These are phyloP conservation scores for Schizothecium vesticola DNA, from an alignment of 495 filamentous ascomycete genomes.

Conservation along the genomic window DNA sequence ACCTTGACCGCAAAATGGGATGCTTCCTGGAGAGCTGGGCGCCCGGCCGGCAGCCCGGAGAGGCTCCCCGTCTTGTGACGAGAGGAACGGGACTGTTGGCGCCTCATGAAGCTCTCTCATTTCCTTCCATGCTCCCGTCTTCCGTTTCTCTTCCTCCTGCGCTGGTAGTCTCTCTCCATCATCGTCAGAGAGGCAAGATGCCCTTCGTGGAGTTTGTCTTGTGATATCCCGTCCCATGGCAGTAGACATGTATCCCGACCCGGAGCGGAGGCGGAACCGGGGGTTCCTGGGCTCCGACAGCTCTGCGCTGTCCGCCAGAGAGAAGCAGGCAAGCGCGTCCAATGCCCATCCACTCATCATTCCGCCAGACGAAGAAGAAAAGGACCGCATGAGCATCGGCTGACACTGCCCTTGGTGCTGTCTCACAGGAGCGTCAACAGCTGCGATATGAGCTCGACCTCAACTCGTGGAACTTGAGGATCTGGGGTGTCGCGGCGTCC, in stretches of 20 bases:
- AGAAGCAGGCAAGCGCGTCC: constrained; percentile 21
- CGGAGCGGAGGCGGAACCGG: constrained; percentile 25
- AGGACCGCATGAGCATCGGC: background rate
- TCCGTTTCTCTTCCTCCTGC: background rate
- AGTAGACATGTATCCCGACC: constrained; percentile 23
- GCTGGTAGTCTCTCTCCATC: background rate
- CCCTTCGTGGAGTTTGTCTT: background rate
- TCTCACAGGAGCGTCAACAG: constrained; percentile 30
- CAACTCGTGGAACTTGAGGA: constrained; percentile 36
- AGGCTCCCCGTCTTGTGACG: background rate
- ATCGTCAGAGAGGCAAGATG: background rate
- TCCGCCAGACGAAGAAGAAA: background rate
- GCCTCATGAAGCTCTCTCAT: background rate
- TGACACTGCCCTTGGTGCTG: background rate
- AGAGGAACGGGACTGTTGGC: background rate
- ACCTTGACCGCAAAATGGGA: background rate
- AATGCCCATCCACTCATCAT: background rate
- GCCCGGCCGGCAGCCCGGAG: background rate
- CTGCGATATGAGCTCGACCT: constrained; percentile 34
- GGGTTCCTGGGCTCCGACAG: constrained; percentile 29
- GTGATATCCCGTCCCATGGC: constrained; percentile 9
- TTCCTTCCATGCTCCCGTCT: background rate
- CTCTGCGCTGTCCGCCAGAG: constrained; percentile 22
- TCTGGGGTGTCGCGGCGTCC: constrained; percentile 55
- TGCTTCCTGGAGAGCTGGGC: background rate